These are phyloP conservation scores for Melampsora americana DNA, from an alignment of 1,284 basidiomycete genomes.

Conservation along the genomic window DNA sequence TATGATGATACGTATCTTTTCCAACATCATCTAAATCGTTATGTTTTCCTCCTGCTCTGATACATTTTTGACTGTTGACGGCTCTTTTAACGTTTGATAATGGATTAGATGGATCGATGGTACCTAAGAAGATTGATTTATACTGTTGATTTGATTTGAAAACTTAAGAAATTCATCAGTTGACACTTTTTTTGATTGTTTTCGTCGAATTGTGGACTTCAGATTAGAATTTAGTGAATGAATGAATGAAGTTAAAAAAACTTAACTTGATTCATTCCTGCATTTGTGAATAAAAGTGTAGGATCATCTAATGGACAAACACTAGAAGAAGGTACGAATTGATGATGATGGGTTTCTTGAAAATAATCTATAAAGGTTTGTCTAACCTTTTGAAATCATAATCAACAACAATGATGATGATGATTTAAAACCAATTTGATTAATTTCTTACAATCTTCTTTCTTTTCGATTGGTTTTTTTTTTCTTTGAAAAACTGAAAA, in stretches of 20 bases:
- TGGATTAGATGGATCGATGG: constrained; percentile 30
- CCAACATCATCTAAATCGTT: constrained; percentile 43
- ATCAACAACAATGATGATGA: neutral
- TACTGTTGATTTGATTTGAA: too few species aligned
- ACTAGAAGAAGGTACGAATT: constrained; percentile 38
- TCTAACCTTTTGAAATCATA: constrained; percentile 16
- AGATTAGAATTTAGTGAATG: neutral
- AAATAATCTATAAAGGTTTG: constrained; percentile 37
- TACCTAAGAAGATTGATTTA: constrained; percentile 41
- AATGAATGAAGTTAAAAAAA: constrained; percentile 9
- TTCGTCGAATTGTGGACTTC: neutral
- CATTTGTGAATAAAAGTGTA: constrained; percentile 94
- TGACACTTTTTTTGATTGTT: neutral
- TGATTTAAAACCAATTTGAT: too few species aligned
- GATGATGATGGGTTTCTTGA: constrained; percentile 18
- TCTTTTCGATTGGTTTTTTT: neutral
- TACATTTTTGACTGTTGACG: constrained; percentile 44
- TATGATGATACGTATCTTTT: constrained; percentile 44
- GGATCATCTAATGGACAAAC: constrained; percentile 56
- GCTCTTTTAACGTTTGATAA: constrained; percentile 25
- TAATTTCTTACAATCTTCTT: neutral
- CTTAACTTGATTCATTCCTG: constrained; percentile 55
- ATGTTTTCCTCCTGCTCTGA: constrained; percentile 41
- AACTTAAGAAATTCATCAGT: too few species aligned
- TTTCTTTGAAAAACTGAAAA: too few species aligned